A percentile compares a stretch with the other conserved stretches of the same genome.
phyloP scores from a whole-genome alignment of 2,329 filamentous ascomycete species.

The Plenodomus biglobosus region DNA sequence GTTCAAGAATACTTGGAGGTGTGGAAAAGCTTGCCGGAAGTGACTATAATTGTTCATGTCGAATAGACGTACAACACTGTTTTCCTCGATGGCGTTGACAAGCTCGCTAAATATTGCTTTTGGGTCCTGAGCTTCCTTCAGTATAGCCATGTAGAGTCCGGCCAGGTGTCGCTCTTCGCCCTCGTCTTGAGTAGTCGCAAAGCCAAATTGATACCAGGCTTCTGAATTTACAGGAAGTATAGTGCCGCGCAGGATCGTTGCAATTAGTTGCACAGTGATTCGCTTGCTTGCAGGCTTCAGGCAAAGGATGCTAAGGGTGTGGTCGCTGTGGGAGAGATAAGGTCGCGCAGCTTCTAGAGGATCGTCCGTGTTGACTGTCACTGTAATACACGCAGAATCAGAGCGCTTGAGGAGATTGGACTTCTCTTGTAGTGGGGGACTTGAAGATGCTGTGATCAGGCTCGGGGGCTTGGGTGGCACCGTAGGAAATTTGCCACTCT shows the following conservation, averaged over 20 bases:
- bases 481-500: not conserved
- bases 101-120: conserved; percentile 10
- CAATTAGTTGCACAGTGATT: conserved; percentile 1
- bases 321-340: conserved; percentile 4
- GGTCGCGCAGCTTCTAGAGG: not conserved
- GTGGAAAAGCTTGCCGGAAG: conserved; percentile 5
- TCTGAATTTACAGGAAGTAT: not conserved
- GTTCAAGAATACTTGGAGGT: conserved; percentile 15
- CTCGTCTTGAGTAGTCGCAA: conserved; percentile 3
- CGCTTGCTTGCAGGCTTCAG: conserved; percentile 10
- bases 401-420: not conserved
- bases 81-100: conserved; percentile 4
- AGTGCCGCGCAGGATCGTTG: not conserved
- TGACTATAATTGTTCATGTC: conserved; percentile 1
- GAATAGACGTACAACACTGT: conserved; percentile 10
- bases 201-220: conserved; percentile 24
- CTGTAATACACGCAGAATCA: not conserved
- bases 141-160: conserved; percentile 10
- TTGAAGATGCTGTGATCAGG: too few relatives aligned
- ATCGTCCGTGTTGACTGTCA: not conserved
- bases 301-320: not conserved
- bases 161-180: conserved; percentile 8
- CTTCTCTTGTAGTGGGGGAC: not conserved
- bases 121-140: not conserved
- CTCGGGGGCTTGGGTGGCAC: too few relatives aligned